Percentiles rank a stretch among this genome's conserved stretches.
phyloP scores from a whole-genome alignment of 1,284 basidiomycete genomes.

The Volvariella volvacea region DNA sequence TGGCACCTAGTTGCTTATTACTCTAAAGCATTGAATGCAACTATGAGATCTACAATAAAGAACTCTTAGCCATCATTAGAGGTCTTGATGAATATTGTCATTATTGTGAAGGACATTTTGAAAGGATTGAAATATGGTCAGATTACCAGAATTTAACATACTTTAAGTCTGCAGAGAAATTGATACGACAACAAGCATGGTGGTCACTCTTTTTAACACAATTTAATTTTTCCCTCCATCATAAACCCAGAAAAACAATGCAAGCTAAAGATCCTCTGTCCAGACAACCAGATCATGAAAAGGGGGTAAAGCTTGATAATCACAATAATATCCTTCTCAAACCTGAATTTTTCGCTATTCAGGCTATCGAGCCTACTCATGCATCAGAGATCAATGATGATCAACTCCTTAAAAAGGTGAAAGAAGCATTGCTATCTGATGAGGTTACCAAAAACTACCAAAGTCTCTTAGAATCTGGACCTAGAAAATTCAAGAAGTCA shows the following conservation, averaged over 20 bases:
- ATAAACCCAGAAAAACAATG: conserved; percentile 28
- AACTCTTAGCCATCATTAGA: conserved; percentile 30
- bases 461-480: neutral
- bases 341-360: conserved; percentile 12
- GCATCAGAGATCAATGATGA: conserved; percentile 7
- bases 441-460: neutral
- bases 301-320: conserved; percentile 20
- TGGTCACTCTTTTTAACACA: conserved; percentile 29
- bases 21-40: conserved; percentile 19
- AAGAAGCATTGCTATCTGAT: conserved; percentile 6
- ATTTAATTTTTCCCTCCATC: conserved; percentile 29
- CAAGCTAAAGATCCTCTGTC: conserved; percentile 33
- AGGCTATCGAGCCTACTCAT: conserved; percentile 5
- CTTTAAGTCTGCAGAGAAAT: conserved; percentile 25
- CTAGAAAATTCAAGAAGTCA: conserved; percentile 8
- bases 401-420: conserved; percentile 6
- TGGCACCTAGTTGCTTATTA: conserved; percentile 18
- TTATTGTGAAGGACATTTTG: conserved; percentile 22
- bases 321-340: conserved; percentile 20
- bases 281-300: conserved; percentile 24
- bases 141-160: conserved; percentile 41
- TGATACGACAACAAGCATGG: conserved; percentile 31
- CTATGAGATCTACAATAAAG: conserved; percentile 23
- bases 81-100: conserved; percentile 32
- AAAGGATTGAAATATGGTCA: conserved; percentile 22